Evolutionary conservation across 1,284 basidiomycete species (phyloP).

Genomic region (Austroboletus niveus): DNA sequence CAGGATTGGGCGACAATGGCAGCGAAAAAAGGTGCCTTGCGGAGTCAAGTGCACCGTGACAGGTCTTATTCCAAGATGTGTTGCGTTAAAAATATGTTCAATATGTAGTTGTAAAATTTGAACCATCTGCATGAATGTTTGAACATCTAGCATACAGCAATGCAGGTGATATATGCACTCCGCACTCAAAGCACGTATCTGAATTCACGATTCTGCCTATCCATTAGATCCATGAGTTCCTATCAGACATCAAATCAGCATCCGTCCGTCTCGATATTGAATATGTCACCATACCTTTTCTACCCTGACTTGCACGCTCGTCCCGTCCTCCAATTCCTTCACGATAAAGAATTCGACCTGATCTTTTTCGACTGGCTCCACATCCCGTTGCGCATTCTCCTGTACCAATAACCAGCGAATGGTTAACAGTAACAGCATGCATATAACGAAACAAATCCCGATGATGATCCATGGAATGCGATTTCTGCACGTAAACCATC

Average conservation of each 20-base stretch:
- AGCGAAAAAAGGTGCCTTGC: too few relatives aligned
- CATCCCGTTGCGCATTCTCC: conserved; percentile 65
- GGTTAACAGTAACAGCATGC: conserved; percentile 46
- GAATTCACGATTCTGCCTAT: conserved; percentile 61
- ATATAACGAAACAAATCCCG: conserved; percentile 50
- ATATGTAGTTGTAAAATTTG: too few relatives aligned
- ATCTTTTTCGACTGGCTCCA: conserved; percentile 47
- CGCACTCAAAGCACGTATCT: conserved; percentile 44
- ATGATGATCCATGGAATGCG: conserved; percentile 68
- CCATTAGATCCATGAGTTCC: conserved; percentile 70
- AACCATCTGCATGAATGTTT: too few relatives aligned
- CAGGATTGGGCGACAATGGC: too few relatives aligned
- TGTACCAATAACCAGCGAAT: conserved; percentile 55
- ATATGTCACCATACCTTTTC: conserved; percentile 47
- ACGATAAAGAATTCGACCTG: conserved; percentile 69
- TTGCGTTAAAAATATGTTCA: too few relatives aligned
- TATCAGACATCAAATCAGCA: conserved; percentile 20
- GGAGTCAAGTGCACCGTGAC: too few relatives aligned
- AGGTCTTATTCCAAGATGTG: too few relatives aligned
- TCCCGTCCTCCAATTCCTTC: conserved; percentile 47
- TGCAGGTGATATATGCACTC: too few relatives aligned
- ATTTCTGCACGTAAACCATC: conserved; percentile 37
- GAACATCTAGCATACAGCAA: too few relatives aligned
- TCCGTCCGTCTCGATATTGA: not conserved
- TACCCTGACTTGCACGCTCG: conserved; percentile 51